Conservation (phyloP, 1,284 basidiomycete genomes). For the Malassezia pachydermatis region DNA sequence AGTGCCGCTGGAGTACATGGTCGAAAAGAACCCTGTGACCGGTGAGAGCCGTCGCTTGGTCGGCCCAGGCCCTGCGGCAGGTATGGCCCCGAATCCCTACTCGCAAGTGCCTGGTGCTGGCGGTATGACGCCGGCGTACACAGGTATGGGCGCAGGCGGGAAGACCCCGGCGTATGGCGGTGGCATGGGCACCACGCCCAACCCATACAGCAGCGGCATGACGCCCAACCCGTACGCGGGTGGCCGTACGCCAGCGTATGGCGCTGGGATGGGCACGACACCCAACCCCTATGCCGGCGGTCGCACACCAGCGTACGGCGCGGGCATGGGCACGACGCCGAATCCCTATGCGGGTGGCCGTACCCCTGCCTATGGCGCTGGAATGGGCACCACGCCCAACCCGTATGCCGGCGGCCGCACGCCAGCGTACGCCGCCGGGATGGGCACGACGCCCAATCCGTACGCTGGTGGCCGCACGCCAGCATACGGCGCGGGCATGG, state of each 20-base stretch:
- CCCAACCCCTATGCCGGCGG: constrained; percentile 15
- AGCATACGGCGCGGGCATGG: background rate
- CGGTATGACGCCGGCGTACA: constrained; percentile 26
- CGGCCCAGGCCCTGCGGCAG: constrained; percentile 10
- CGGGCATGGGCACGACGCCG: constrained; percentile 4
- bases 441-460: constrained; percentile 13
- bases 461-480: background rate
- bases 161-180: constrained; percentile 18
- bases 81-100: constrained; percentile 21
- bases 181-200: constrained; percentile 13
- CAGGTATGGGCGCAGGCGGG: constrained; percentile 5
- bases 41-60: constrained; percentile 27
- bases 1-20: constrained; percentile 69
- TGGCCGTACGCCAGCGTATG: constrained; percentile 43
- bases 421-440: constrained; percentile 25
- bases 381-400: background rate
- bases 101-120: constrained; percentile 13
- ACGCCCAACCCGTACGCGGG: constrained; percentile 18
- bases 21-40: constrained; percentile 55
- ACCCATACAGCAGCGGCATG: constrained; percentile 21
- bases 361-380: too few species aligned
- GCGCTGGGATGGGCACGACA: constrained; percentile 1
- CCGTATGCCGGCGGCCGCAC: constrained; percentile 25
- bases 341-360: constrained; percentile 15
- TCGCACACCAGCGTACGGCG: constrained; percentile 23